Conservation (phyloP, 768 basidiomycete genomes). For the Pleurotus ostreatus region DNA sequence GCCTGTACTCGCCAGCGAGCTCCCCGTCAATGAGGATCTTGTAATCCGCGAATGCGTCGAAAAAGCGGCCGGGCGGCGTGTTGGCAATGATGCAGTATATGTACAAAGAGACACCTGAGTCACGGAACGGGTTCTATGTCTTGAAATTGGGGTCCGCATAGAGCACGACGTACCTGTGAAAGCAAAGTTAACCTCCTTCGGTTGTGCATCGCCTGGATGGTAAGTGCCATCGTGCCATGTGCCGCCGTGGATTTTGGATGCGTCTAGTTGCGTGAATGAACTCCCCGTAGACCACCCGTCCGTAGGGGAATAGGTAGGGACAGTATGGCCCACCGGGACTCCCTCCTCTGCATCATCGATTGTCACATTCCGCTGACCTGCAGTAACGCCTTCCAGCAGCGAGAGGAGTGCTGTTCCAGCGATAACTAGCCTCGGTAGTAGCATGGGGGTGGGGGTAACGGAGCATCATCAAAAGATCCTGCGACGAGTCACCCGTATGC, state of each 20-base stretch:
- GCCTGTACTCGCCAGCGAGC: background rate
- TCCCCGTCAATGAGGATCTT: background rate
- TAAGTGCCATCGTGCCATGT: background rate
- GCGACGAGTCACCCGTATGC: no score
- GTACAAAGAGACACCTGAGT: conserved; percentile 1
- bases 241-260: background rate
- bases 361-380: background rate
- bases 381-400: background rate
- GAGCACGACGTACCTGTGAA: background rate
- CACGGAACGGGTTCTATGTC: background rate
- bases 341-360: background rate
- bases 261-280: background rate
- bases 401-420: no score
- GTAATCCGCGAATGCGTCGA: background rate
- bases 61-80: background rate
- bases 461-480: no score
- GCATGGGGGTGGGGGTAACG: no score
- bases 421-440: no score
- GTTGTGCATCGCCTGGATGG: background rate
- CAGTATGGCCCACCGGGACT: background rate
- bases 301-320: background rate
- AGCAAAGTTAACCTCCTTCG: background rate
- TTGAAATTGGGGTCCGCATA: background rate
- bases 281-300: background rate
- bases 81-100: conserved; percentile 4